Percentiles rank a stretch among this genome's conserved stretches.
Evolutionary conservation across 2,329 filamentous ascomycete genomes (phyloP).

Genomic region (Penicillium sp.): DNA sequence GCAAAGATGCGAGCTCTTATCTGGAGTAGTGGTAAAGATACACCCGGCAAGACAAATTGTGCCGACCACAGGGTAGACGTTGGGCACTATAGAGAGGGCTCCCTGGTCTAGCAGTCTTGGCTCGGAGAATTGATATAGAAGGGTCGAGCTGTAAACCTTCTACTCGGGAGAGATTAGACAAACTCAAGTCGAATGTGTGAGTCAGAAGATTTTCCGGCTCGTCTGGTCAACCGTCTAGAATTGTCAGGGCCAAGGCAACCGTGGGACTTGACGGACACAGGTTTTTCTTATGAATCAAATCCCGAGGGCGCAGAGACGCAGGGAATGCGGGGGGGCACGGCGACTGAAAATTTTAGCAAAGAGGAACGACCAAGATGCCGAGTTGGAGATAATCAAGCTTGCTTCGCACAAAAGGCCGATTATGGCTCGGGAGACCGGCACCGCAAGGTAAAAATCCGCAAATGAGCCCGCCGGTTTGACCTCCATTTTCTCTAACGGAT

Average conservation of each 20-base stretch:
- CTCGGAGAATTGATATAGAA: not conserved
- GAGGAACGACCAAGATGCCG: constrained; percentile 10
- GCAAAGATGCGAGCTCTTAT: not conserved
- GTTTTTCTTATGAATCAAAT: not conserved
- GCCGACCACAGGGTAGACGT: not conserved
- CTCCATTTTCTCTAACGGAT: not conserved
- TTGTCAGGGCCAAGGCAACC: not conserved
- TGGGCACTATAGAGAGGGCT: not conserved
- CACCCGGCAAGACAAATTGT: not conserved
- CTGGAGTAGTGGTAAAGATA: not conserved
- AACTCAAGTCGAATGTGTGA: not conserved
- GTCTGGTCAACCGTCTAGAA: not conserved
- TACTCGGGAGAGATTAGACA: not conserved
- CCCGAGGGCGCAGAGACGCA: not conserved
- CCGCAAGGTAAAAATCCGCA: constrained; percentile 5
- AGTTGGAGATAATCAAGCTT: not conserved
- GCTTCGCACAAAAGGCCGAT: constrained; percentile 23
- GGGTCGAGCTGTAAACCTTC: not conserved
- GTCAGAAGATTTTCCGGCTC: constrained; percentile 8
- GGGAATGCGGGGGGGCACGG: constrained; percentile 9
- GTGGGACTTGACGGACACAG: constrained; percentile 1
- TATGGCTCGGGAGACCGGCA: not conserved
- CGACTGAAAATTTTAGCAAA: constrained; percentile 3
- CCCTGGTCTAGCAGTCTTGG: not conserved
- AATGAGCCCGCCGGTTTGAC: not conserved